Evolutionary conservation across 352 stramenopile genomes (phyloP), one percentile per base, ranked within the genome.

Genomic region (Phytopythium delawarense): DNA sequence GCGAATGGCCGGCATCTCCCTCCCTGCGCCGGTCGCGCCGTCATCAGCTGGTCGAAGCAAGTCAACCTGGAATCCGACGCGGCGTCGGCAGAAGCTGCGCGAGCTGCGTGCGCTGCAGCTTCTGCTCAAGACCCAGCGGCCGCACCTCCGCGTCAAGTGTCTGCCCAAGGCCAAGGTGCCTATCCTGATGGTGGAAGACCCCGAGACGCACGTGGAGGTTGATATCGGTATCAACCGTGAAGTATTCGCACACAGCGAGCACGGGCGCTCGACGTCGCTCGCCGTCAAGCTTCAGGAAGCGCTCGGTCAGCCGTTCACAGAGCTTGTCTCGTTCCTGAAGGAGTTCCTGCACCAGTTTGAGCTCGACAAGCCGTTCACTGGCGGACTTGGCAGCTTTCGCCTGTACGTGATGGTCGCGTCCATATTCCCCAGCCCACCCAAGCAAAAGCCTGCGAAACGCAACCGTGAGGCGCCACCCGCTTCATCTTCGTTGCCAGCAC

Each of bases 391-490:
- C 7, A 92, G 85, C 66, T 94, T 87, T 61, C 78, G 85, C 3
- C 65, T 94, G 21, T 94, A 94, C 51, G 78, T 92, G 63, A 92
- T 94, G 82, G 78, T 92, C 23, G 81, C 81, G 11, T 84, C 75
- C 52, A 70, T 94, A 16, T 83, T 91, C 62, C 32, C n/a, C 18
- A 42, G 49, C 28, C 20, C 59, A 35, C n/a, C n/a, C 34, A 21
- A 39, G 12, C 40, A 60, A 34, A 48, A 66, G 32, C 15, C 61
- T 18, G 37, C 32, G 2, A 45, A 12, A 28, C 32, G 8, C 18
- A 9, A 37, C 3, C 32, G 21, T 4, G 51, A 44, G 20, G 16
- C 51, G 20, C 13, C 51, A 44, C 7, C 18, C 7, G 3, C 35
- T 40, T 40, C 2, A 16, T 40, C 35, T 16, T 40, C 35, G 35